Conservation (phyloP, 208 protist genomes). For the Phytomonas sp. region DNA sequence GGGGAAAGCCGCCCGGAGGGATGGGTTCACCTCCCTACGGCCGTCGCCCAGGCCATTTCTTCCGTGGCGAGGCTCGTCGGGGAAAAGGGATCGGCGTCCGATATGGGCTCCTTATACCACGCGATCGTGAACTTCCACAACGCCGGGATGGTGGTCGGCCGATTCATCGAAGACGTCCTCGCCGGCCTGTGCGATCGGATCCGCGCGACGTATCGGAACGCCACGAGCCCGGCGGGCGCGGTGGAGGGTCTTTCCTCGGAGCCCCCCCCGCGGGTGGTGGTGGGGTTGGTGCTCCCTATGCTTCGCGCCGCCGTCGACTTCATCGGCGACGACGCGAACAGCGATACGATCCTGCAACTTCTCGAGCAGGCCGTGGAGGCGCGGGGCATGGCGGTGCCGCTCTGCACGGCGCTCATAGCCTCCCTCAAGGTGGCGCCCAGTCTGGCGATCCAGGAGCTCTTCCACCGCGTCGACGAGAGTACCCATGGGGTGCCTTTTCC, state of each 20-base stretch:
- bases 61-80: constrained; percentile 48
- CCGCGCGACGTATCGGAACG: constrained; percentile 14
- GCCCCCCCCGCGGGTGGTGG: background rate
- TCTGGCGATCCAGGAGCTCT: constrained; percentile 19
- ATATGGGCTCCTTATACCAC: constrained; percentile 47
- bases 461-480: background rate
- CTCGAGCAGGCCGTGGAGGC: constrained; percentile 50
- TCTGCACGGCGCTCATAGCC: constrained; percentile 31
- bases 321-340: constrained; percentile 80
- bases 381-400: constrained; percentile 26
- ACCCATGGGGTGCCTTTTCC: background rate
- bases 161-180: constrained; percentile 59
- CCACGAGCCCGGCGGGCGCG: background rate
- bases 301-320: constrained; percentile 34
- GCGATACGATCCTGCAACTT: constrained; percentile 63
- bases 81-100: constrained; percentile 1
- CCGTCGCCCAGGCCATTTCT: constrained; percentile 30
- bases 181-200: constrained; percentile 69
- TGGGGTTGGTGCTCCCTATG: constrained; percentile 29
- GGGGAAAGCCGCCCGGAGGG: constrained; percentile 44
- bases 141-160: constrained; percentile 50
- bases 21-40: constrained; percentile 49
- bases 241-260: too few relatives aligned
- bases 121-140: constrained; percentile 71
- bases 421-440: constrained; percentile 22